Evolutionary conservation across 1,284 basidiomycete genomes (phyloP), one percentile per base, ranked within the genome.

Genomic region (Irpex sp.): DNA sequence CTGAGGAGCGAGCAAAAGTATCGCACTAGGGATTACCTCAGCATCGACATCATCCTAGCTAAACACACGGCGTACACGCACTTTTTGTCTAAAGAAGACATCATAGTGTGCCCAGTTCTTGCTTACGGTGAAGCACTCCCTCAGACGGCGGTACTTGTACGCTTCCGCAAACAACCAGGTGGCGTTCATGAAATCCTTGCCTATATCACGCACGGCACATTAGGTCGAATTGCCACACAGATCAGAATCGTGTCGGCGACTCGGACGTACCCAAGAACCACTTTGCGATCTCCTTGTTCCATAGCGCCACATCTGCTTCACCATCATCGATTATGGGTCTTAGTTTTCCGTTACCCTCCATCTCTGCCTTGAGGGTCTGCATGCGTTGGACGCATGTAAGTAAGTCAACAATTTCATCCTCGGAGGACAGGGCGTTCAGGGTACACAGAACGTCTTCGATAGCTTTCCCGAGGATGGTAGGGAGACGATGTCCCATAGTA

Each of bases 141-240:
- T 94, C 62, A 99, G 84, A 68, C 95, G 89, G 71, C 96, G 92
- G 78, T 98, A 98, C 79, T 98, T 98, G 85, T 98, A 98, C 15
- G 96, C 96, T 76, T 98, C 96, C 57, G 97, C 97, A 71, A 97
- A 97, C 21, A 97, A 79, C 95, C 94, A 96, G 5, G 94, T 94
- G 0, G 94, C 90, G 70, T 94, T 96, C 94, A 97, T 97, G 73
- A 97, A 98, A 76, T 96, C 92, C 78, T 97, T 97, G 64, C 89
- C 91, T 89, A 70, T 51, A 26, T 2, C 57, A 31, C 31, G 4
- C 31, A 31, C 31, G 34, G 26, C 5, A 34, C 49, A 51, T 21
- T 11, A 49, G 19, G 51, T 44, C 36, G 54, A 34, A 58, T 37
- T 58, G 48, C 47, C 34, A 36, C 6, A 44, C 21, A 11, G 36